These are phyloP conservation scores for Graphilbum sp. DNA, from an alignment of 2,329 filamentous ascomycete genomes.

Conservation along the genomic window DNA sequence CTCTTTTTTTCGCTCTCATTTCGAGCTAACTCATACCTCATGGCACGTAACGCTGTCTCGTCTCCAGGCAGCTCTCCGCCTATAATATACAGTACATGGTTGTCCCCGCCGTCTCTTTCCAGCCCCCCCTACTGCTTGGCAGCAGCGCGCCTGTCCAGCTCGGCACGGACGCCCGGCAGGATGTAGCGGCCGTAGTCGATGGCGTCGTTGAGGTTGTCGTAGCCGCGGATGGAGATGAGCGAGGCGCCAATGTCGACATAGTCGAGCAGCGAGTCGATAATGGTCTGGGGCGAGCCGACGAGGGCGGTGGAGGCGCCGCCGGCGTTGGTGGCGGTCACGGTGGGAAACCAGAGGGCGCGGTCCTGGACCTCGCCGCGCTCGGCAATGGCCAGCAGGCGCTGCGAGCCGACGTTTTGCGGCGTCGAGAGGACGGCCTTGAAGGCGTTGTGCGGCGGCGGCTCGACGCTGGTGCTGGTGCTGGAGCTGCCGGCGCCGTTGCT, in stretches of 20 bases:
- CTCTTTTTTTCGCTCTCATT: too few relatives aligned
- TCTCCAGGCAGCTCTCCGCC: too few relatives aligned
- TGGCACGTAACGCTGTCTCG: too few relatives aligned
- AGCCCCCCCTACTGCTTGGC: too few relatives aligned
- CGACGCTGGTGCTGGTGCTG: neutral
- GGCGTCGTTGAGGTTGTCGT: slow-evolving; percentile 43
- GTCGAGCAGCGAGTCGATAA: slow-evolving; percentile 36
- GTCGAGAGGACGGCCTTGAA: slow-evolving; percentile 13
- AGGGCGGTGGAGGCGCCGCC: slow-evolving; percentile 41
- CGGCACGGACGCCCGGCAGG: slow-evolving; percentile 30
- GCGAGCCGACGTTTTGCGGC: slow-evolving; percentile 43
- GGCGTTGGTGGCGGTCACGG: slow-evolving; percentile 43
- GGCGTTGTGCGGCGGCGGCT: neutral
- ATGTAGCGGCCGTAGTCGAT: slow-evolving; percentile 42
- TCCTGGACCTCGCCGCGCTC: slow-evolving; percentile 39
- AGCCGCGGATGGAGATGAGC: slow-evolving; percentile 42
- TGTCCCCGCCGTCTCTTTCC: too few relatives aligned
- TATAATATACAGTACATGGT: too few relatives aligned
- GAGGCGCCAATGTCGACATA: slow-evolving; percentile 36
- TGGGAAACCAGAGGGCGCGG: slow-evolving; percentile 46
- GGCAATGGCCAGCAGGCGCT: slow-evolving; percentile 41
- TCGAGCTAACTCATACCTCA: too few relatives aligned
- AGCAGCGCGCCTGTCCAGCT: slow-evolving; percentile 12
- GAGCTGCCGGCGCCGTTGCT: neutral
- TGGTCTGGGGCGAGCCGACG: slow-evolving; percentile 35